Evolutionary conservation across 257 asterid species (phyloP).

Genomic region (Osmanthus fragrans): DNA sequence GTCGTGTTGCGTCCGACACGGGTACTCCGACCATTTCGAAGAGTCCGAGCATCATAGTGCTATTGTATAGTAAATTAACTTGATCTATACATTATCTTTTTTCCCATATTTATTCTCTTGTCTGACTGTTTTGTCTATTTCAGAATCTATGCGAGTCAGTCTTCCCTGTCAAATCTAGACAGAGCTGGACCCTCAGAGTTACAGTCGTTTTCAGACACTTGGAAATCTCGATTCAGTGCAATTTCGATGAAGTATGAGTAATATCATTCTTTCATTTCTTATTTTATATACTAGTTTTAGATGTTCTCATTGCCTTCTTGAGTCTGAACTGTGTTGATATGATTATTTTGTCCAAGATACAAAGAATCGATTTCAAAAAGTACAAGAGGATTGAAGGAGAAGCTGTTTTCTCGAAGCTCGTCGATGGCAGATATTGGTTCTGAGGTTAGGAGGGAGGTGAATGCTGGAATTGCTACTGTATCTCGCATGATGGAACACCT

Average conservation of each 20-base stretch:
- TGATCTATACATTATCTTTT: no score
- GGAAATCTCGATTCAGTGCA: slow-evolving; percentile 76
- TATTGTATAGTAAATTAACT: no score
- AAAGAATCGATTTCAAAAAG: slow-evolving; percentile 83
- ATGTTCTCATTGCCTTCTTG: slow-evolving; percentile 2
- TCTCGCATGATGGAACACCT: slow-evolving; percentile 92
- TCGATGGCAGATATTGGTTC: slow-evolving; percentile 79
- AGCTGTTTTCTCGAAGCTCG: slow-evolving; percentile 72
- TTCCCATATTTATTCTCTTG: no score
- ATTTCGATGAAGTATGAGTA: slow-evolving; percentile 69
- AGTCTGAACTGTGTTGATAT: slow-evolving; percentile 16
- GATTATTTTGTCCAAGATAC: slow-evolving; percentile 48
- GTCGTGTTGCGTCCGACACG: no score
- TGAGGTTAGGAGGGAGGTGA: slow-evolving; percentile 73
- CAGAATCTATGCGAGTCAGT: slow-evolving; percentile 47
- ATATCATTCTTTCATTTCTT: background rate
- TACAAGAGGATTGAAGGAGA: slow-evolving; percentile 89
- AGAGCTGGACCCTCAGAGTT: slow-evolving; percentile 82
- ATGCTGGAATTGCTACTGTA: slow-evolving; percentile 82
- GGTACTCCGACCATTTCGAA: no score
- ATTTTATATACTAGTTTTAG: background rate
- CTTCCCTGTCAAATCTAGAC: slow-evolving; percentile 51
- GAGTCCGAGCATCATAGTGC: no score
- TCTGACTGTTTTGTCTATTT: slow-evolving; percentile 18
- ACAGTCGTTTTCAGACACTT: slow-evolving; percentile 65